Conservation (phyloP, 208 protist genomes). For the Trypanosomatidae sp. region DNA sequence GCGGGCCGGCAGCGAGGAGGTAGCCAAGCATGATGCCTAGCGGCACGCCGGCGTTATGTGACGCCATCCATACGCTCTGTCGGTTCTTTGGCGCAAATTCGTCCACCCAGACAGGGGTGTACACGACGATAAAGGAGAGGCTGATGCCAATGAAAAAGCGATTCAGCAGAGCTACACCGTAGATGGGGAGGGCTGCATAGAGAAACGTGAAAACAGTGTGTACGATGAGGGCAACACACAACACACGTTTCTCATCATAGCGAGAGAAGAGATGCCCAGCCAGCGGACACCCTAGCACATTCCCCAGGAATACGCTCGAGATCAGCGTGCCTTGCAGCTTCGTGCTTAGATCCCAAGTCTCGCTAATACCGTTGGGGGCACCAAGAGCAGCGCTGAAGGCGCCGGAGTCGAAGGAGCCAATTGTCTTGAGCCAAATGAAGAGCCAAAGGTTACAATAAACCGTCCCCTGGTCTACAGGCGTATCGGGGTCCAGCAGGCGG, state of each 20-base stretch:
- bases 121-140: slow-evolving; percentile 91
- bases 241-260: slow-evolving; percentile 67
- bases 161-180: slow-evolving; percentile 51
- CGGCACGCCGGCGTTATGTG: slow-evolving; percentile 89
- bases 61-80: slow-evolving; percentile 90
- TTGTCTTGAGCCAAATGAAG: slow-evolving; percentile 82
- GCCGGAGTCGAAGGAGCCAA: slow-evolving; percentile 88
- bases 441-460: slow-evolving; percentile 66
- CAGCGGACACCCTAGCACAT: slow-evolving; percentile 78
- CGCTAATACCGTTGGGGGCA: slow-evolving; percentile 67
- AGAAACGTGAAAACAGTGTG: slow-evolving; percentile 83
- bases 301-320: slow-evolving; percentile 87
- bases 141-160: slow-evolving; percentile 90
- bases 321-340: slow-evolving; percentile 66
- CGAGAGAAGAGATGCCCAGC: slow-evolving; percentile 68
- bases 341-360: slow-evolving; percentile 54
- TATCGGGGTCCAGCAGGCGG: slow-evolving; percentile 4
- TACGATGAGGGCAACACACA: slow-evolving; percentile 53
- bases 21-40: slow-evolving; percentile 93
- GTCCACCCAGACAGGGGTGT: slow-evolving; percentile 93
- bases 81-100: slow-evolving; percentile 83
- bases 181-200: slow-evolving; percentile 60
- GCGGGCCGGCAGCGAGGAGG: slow-evolving; percentile 47
- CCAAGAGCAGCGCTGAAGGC: slow-evolving; percentile 85
- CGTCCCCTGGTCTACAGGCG: slow-evolving; percentile 25